Percentiles rank a stretch among this genome's conserved stretches.
Evolutionary conservation across 2,329 filamentous ascomycete species (phyloP).

Genomic region (Tolypocladium pustulatum): DNA sequence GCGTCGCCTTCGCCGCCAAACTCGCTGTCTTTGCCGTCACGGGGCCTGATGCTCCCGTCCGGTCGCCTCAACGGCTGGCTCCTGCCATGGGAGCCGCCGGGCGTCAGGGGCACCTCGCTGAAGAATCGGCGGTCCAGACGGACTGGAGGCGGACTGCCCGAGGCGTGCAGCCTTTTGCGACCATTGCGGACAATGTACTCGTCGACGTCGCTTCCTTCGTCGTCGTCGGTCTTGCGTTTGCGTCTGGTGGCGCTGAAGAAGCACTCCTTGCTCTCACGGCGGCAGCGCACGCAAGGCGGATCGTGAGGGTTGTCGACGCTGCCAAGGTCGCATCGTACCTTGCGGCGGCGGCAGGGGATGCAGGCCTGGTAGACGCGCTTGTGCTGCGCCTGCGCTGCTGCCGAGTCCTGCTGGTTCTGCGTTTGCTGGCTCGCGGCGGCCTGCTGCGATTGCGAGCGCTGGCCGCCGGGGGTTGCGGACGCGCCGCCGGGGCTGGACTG

Average conservation of each 20-base stretch:
- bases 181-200: conserved; percentile 67
- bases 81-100: conserved; percentile 54
- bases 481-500: conserved; percentile 9
- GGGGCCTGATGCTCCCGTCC: conserved; percentile 21
- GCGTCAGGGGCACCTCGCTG: conserved; percentile 48
- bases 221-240: conserved; percentile 71
- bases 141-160: conserved; percentile 30
- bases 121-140: conserved; percentile 33
- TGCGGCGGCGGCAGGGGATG: conserved; percentile 50
- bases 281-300: conserved; percentile 86
- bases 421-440: conserved; percentile 7
- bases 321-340: conserved; percentile 52
- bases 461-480: conserved; percentile 7
- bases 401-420: conserved; percentile 1
- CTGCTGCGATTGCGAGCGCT: conserved; percentile 8
- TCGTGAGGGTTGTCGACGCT: conserved; percentile 90
- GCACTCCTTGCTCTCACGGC: conserved; percentile 91
- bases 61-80: conserved; percentile 57
- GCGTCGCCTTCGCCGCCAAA: conserved; percentile 38
- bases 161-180: conserved; percentile 51
- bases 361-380: conserved; percentile 55
- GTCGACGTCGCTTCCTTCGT: conserved; percentile 38
- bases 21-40: conserved; percentile 19
- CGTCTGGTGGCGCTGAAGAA: conserved; percentile 91
- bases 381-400: conserved; percentile 27